Conservation (phyloP, 2,329 filamentous ascomycete genomes). For the Falciphora oryzae region DNA sequence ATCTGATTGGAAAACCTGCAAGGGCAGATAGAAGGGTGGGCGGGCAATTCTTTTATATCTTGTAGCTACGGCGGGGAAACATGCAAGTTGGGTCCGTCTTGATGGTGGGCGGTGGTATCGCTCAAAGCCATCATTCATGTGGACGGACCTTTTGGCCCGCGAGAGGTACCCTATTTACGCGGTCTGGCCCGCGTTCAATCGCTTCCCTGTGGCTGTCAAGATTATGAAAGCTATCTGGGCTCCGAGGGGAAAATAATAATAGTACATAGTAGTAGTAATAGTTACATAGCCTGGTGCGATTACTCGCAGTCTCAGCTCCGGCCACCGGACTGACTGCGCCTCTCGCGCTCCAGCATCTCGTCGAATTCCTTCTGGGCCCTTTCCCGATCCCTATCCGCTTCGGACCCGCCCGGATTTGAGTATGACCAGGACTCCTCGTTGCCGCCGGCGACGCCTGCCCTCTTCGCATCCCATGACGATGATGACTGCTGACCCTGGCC, state of each 20-base stretch:
- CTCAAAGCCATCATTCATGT: background rate
- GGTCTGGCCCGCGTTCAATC: too few species aligned
- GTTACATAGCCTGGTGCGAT: too few species aligned
- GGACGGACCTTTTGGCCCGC: too few species aligned
- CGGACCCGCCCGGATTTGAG: background rate
- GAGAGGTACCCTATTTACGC: too few species aligned
- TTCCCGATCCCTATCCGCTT: conserved; percentile 2
- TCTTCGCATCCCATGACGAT: conserved; percentile 5
- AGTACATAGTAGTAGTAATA: too few species aligned
- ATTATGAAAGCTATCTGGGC: background rate
- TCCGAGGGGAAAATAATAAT: background rate
- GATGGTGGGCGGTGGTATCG: background rate
- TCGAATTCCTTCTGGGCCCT: conserved; percentile 20
- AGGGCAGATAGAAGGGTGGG: too few species aligned
- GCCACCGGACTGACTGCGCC: conserved; percentile 4
- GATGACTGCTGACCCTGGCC: background rate
- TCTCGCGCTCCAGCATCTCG: conserved; percentile 20
- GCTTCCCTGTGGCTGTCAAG: too few species aligned
- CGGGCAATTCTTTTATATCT: background rate
- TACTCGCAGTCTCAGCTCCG: background rate
- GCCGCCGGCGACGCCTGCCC: background rate
- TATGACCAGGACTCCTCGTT: conserved; percentile 11
- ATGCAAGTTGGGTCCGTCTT: too few species aligned
- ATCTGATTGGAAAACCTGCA: too few species aligned
- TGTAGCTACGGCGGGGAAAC: too few species aligned